Percentiles rank a stretch among this genome's conserved stretches.
Conservation (phyloP, 176 grass and related monocot genomes). For the Oryza longistaminata region DNA sequence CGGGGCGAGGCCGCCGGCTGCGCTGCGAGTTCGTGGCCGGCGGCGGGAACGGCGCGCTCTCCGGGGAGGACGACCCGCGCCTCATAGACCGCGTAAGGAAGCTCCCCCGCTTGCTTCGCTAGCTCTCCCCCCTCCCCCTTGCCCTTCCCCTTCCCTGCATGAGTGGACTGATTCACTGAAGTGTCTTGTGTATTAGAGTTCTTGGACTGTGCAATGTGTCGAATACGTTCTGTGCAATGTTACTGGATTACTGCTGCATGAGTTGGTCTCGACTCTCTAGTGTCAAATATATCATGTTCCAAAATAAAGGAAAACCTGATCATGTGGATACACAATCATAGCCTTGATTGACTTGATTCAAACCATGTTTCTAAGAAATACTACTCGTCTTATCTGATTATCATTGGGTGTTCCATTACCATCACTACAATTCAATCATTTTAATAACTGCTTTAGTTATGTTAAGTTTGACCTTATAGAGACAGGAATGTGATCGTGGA, state of each 20-base stretch:
- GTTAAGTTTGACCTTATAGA: slow-evolving; percentile 5
- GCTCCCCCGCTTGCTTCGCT: not conserved
- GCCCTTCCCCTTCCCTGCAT: too few species aligned
- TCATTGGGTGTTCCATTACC: not conserved
- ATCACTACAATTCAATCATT: not conserved
- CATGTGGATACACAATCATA: not conserved
- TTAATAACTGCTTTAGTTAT: not conserved
- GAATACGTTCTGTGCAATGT: slow-evolving; percentile 11
- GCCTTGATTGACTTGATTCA: not conserved
- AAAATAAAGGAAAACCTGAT: not conserved
- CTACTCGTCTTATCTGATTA: not conserved
- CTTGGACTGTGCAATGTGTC: slow-evolving; percentile 26
- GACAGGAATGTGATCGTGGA: not conserved
- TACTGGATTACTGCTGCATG: not conserved
- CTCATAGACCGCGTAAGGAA: slow-evolving; percentile 63
- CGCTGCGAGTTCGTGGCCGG: slow-evolving; percentile 75
- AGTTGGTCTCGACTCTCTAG: not conserved
- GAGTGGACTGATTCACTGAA: too few species aligned
- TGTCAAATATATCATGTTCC: not conserved
- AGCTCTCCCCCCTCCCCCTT: not conserved
- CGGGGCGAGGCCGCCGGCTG: slow-evolving; percentile 38
- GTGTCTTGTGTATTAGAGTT: not conserved
- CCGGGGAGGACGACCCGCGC: slow-evolving; percentile 66
- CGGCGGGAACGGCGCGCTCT: slow-evolving; percentile 75
- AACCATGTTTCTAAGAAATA: too few species aligned